Base-by-base conservation (phyloP, 371 early-diverging fungal species). In the Mucor sp. region DNA sequence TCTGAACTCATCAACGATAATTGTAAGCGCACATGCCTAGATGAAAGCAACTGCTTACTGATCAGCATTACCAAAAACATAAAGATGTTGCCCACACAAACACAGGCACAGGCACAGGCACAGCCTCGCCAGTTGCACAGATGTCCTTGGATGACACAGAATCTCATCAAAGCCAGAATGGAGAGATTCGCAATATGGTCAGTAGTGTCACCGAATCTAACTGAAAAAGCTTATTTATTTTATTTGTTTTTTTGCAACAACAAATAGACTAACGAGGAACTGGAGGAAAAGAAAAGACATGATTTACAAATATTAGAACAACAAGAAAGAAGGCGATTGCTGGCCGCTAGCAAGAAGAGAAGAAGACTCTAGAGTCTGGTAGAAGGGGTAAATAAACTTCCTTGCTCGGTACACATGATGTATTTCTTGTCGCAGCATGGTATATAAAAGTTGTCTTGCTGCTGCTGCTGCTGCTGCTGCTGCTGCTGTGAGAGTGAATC, bases 301-400 rank as follows among this genome's bases (percentile, higher is more conserved):
- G 55, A 55, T 0, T 39, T 60, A 55, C 53, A 39, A 39, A 23
- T n/a, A 21, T 23, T 48, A 60, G 41, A 50, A 14, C 33, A 62
- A 25, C 53, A 62, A 32, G 62, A 48, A 25, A 62, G 35, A 50
- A 28, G 27, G 30, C 53, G 60, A 60, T 55, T 37, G 8, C 14
- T 58, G 15, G 37, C 28, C 1, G 19, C 17, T 17, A 60, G 15
- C 11, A 50, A 39, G 19, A 66, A 60, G 19, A 66, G 35, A 33
- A 27, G 41, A 55, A 48, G 53, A 19, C 43, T 58, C 19, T 58
- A 48, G 25, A 59, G 25, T n/a, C 37, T 35, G 7, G 41, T 32
- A 1, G 65, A 65, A 19, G 65, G 65, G 32, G 65, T 65, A 41
- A 60, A 65, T 65, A 58, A 35, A 44, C 57, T 57, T 57, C 33